Base-by-base conservation (phyloP, 345 rosid species). In the Kernera saxatilis region DNA sequence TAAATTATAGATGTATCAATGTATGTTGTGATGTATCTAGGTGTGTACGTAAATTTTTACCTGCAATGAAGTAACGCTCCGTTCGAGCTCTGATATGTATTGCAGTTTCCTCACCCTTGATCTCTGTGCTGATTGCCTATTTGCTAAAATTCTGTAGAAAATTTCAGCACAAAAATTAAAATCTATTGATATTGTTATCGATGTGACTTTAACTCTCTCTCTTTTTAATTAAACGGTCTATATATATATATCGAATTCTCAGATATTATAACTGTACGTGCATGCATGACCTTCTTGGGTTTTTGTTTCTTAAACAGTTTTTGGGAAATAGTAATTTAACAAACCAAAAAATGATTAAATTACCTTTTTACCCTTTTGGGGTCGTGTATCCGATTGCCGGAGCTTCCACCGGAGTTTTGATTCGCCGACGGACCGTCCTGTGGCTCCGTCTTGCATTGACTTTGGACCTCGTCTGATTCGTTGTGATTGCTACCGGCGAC, bases 291-390 rank as follows among this genome's bases (percentile, higher is more conserved):
- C 88, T 5, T 62, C 48, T 46, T 44, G n/a, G 17, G 13, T 22
- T 32, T 27, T 87, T 82, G 84, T 89, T 53, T 87, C 86, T 79
- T 57, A n/a, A n/a, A n/a, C n/a, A n/a, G n/a, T 85, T 89, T 53
- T 87, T 88, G 74, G 85, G 66, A 57, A 89, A 89, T 83, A 89
- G 90, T 77, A 55, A 69, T 19, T 18, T 8, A 53, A 27, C 36
- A 8, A 54, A 19, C 36, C 36, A 25, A 54, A 14, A 57, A 55
- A 26, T 39, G 4, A 1, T 27, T 14, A 29, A 45, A 12, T 75
- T 84, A 89, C 96, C 98, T 92, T 79, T 92, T 92, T 1, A 90
- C 98, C 70, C 98, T 81, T 72, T 90, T 92, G 3, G 96, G 97
- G 70, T 92, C 98, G 15, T 77, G 35, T 53, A 84, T 82, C 49